Evolutionary conservation across 768 basidiomycete species (phyloP).

Genomic region (Lanmaoa pseudosensibilis): DNA sequence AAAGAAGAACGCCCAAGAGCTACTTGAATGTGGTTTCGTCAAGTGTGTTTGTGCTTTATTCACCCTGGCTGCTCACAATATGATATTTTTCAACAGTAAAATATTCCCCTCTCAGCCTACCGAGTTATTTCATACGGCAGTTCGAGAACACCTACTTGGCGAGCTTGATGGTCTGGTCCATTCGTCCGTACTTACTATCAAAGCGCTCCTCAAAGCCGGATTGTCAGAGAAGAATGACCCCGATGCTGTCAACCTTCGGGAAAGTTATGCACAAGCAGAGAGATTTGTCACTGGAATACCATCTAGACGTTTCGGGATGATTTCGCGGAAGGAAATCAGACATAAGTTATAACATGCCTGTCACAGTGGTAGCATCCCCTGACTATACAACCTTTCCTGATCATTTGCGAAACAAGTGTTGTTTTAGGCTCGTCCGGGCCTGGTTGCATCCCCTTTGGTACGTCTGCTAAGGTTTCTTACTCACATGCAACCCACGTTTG

Average conservation of each 20-base stretch:
- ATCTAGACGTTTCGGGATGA: conserved; percentile 48
- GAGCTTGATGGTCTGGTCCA: conserved; percentile 61
- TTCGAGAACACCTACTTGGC: conserved; percentile 48
- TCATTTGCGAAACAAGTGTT: not conserved
- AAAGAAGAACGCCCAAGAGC: conserved; percentile 58
- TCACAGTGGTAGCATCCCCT: not conserved
- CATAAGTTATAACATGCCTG: conserved; percentile 51
- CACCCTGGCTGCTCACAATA: not conserved
- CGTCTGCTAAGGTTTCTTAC: not conserved
- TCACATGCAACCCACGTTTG: not conserved
- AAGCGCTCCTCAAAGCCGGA: conserved; percentile 53
- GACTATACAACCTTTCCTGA: not conserved
- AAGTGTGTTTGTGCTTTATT: conserved; percentile 44
- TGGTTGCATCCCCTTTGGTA: not conserved
- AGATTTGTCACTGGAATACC: conserved; percentile 64
- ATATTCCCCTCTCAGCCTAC: conserved; percentile 56
- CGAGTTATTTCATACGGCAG: conserved; percentile 53
- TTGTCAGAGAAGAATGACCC: conserved; percentile 62
- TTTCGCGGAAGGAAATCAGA: conserved; percentile 62
- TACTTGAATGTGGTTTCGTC: conserved; percentile 60
- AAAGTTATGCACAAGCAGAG: conserved; percentile 71
- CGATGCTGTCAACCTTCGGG: conserved; percentile 64
- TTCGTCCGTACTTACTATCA: conserved; percentile 51
- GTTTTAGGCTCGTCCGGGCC: not conserved
- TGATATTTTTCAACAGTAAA: conserved; percentile 39